phyloP scores from a whole-genome alignment of 1,284 basidiomycete species.

The Entoloma clypeatum region DNA sequence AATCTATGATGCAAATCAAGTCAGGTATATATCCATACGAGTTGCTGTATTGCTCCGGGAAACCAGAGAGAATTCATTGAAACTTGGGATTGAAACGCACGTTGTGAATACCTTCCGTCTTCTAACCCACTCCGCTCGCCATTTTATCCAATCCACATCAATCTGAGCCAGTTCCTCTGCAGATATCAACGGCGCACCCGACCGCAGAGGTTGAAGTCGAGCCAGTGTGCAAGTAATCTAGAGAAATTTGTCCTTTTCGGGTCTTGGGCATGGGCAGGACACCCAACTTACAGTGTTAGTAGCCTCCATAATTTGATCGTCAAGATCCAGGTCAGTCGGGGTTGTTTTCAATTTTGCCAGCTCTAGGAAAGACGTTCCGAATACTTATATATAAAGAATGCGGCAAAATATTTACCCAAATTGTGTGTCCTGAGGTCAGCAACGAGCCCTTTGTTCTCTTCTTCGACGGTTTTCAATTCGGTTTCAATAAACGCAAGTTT shows the following conservation, averaged over 20 bases:
- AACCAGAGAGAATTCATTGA: background rate
- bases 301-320: constrained; percentile 41
- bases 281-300: constrained; percentile 37
- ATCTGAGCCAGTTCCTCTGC: constrained; percentile 58
- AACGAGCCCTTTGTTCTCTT: constrained; percentile 52
- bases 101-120: constrained; percentile 64
- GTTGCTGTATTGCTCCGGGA: background rate
- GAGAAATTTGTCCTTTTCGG: constrained; percentile 3
- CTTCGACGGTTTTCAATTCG: constrained; percentile 55
- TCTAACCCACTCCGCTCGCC: constrained; percentile 69
- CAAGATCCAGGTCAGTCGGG: constrained; percentile 69
- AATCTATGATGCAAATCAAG: constrained; percentile 41
- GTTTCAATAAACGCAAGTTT: constrained; percentile 54
- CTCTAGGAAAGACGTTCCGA: constrained; percentile 41
- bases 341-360: constrained; percentile 55
- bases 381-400: constrained; percentile 5
- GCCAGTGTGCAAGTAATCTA: constrained; percentile 49
- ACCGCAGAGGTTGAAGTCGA: constrained; percentile 61
- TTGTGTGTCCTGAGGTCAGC: constrained; percentile 48
- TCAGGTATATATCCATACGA: background rate
- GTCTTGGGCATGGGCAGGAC: background rate
- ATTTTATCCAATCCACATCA: constrained; percentile 65
- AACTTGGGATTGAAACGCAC: constrained; percentile 39
- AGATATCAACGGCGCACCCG: constrained; percentile 63
- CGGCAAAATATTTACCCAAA: constrained; percentile 41